These are phyloP conservation scores for Claviceps sorghi DNA, from an alignment of 2,329 filamentous ascomycete genomes.

Conservation along the genomic window DNA sequence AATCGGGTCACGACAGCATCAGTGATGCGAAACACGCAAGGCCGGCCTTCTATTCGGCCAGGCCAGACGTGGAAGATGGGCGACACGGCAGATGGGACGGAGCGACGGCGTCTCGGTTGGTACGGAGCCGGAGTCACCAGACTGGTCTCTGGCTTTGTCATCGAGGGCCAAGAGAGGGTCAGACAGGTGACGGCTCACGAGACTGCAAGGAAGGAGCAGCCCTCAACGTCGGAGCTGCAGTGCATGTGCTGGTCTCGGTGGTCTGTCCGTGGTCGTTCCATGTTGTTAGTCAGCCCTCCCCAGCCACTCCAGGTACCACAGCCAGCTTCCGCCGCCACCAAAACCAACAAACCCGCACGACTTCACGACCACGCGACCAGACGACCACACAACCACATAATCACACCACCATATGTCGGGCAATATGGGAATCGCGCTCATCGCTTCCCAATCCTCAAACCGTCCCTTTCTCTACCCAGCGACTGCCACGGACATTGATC, in stretches of 20 bases:
- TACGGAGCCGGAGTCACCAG: too few relatives aligned
- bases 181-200: too few relatives aligned
- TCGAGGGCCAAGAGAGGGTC: too few relatives aligned
- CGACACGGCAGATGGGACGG: too few relatives aligned
- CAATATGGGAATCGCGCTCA: neutral
- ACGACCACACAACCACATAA: neutral
- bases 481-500: conserved; percentile 7
- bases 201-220: neutral
- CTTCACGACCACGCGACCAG: neutral
- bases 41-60: neutral
- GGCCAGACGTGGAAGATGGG: neutral
- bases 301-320: neutral
- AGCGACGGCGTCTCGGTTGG: too few relatives aligned
- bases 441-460: neutral
- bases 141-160: too few relatives aligned
- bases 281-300: neutral
- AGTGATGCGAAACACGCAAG: neutral
- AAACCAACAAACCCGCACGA: neutral
- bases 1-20: neutral
- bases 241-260: neutral
- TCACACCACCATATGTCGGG: neutral
- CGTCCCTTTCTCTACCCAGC: conserved; percentile 1
- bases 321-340: neutral
- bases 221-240: neutral
- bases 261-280: too few relatives aligned